Evolutionary conservation across 139 green algal genomes (phyloP).

Genomic region (Protoeuglena noctilucae): DNA sequence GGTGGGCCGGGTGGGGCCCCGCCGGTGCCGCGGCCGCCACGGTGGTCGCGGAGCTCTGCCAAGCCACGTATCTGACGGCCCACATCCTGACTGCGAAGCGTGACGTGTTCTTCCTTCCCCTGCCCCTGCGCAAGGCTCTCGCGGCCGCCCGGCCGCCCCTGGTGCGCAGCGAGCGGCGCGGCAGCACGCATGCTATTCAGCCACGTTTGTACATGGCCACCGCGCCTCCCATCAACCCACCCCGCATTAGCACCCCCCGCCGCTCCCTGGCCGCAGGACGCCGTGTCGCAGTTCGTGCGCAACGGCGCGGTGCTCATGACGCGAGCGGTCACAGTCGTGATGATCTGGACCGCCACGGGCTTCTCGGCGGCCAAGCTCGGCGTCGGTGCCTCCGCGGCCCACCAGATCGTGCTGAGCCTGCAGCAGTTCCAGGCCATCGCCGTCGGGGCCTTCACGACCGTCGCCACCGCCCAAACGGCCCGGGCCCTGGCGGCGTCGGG

Average conservation of each 20-base stretch:
- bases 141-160: neutral
- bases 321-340: neutral
- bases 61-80: neutral
- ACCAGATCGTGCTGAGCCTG: neutral
- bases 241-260: too few species aligned
- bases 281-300: neutral
- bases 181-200: too few species aligned
- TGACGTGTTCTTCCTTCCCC: neutral
- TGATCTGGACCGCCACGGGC: neutral
- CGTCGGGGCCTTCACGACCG: neutral
- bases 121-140: too few species aligned
- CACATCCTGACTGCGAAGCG: neutral
- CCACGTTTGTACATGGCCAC: too few species aligned
- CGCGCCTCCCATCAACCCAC: too few species aligned
- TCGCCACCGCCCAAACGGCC: neutral
- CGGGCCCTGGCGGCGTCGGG: neutral
- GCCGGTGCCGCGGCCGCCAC: neutral
- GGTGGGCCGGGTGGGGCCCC: neutral
- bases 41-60: neutral
- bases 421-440: conserved; percentile 1
- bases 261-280: too few species aligned
- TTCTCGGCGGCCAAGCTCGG: neutral
- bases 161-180: too few species aligned
- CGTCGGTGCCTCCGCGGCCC: neutral
- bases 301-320: neutral